phyloP scores from a whole-genome alignment of 108 stramenopile species.

The Cafeteria roenbergensis region DNA sequence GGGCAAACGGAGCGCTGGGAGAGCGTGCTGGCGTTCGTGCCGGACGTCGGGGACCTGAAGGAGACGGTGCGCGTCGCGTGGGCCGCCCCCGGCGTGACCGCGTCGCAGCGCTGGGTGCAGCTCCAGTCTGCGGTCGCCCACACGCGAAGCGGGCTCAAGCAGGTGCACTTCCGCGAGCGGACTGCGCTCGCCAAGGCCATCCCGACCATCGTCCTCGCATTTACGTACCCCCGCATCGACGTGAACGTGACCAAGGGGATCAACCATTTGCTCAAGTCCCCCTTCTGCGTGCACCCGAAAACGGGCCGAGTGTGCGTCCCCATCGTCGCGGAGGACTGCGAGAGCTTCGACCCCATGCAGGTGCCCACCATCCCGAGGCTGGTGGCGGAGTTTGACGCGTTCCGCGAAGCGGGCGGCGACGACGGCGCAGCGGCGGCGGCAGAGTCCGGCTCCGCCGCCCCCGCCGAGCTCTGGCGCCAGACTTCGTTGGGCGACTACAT shows the following conservation, averaged over 20 bases:
- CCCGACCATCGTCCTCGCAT: conserved; percentile 70
- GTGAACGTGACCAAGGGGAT: conserved; percentile 94
- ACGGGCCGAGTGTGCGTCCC: conserved; percentile 91
- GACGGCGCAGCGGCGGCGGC: neutral
- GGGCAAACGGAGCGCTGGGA: conserved; percentile 59
- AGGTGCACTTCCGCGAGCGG: conserved; percentile 3
- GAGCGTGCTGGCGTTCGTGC: conserved; percentile 64
- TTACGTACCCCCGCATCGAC: conserved; percentile 91
- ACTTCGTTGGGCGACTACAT: conserved; percentile 59
- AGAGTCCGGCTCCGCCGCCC: conserved; percentile 2
- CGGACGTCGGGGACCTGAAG: conserved; percentile 21
- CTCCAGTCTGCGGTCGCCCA: conserved; percentile 34
- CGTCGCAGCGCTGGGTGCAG: conserved; percentile 41
- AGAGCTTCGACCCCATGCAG: conserved; percentile 62
- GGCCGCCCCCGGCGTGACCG: neutral
- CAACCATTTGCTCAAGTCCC: conserved; percentile 97
- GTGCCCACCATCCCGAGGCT: conserved; percentile 66
- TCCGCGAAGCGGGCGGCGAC: conserved; percentile 18
- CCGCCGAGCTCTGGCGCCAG: conserved; percentile 55
- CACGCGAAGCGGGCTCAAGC: conserved; percentile 6
- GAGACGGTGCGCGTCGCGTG: neutral
- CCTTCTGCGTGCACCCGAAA: conserved; percentile 98
- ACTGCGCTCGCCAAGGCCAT: conserved; percentile 65
- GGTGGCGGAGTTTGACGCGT: conserved; percentile 54
- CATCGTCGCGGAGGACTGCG: conserved; percentile 41